Conservation (phyloP, 2,329 filamentous ascomycete genomes). For the Fusarium sp. region DNA sequence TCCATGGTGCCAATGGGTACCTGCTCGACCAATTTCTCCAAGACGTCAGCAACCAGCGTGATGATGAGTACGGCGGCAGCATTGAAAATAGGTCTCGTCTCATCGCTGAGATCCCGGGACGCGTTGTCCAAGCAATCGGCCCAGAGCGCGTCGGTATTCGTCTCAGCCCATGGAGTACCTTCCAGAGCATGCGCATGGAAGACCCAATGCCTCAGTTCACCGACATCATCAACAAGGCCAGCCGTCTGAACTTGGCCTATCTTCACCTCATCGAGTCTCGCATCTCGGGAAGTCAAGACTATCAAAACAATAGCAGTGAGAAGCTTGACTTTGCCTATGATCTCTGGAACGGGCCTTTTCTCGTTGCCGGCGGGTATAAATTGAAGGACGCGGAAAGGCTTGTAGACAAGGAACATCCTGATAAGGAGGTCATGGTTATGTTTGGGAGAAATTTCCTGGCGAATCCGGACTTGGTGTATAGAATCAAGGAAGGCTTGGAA, state of each 20-base stretch:
- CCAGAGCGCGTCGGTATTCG: constrained; percentile 66
- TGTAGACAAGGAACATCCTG: constrained; percentile 47
- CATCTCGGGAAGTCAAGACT: constrained; percentile 57
- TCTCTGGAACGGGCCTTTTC: constrained; percentile 49
- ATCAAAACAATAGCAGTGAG: constrained; percentile 48
- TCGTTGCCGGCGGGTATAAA: constrained; percentile 52
- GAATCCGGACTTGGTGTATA: constrained; percentile 45
- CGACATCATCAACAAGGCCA: constrained; percentile 65
- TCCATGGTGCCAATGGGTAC: constrained; percentile 69
- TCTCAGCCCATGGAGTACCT: constrained; percentile 69
- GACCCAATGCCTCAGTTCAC: constrained; percentile 73
- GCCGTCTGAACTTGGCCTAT: constrained; percentile 67
- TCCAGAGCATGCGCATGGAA: constrained; percentile 72
- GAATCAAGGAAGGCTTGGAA: constrained; percentile 44
- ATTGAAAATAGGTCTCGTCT: constrained; percentile 65
- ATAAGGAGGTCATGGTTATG: constrained; percentile 50
- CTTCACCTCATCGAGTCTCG: constrained; percentile 72
- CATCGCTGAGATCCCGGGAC: constrained; percentile 61
- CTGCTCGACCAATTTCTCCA: constrained; percentile 71
- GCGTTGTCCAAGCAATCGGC: constrained; percentile 57
- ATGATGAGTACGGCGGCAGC: constrained; percentile 64
- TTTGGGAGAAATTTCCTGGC: constrained; percentile 51
- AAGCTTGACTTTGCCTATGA: constrained; percentile 51
- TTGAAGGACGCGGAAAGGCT: constrained; percentile 39
- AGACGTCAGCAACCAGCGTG: constrained; percentile 61